These are phyloP conservation scores for Daldinia bambusicola DNA, from an alignment of 495 filamentous ascomycete genomes.

Conservation along the genomic window DNA sequence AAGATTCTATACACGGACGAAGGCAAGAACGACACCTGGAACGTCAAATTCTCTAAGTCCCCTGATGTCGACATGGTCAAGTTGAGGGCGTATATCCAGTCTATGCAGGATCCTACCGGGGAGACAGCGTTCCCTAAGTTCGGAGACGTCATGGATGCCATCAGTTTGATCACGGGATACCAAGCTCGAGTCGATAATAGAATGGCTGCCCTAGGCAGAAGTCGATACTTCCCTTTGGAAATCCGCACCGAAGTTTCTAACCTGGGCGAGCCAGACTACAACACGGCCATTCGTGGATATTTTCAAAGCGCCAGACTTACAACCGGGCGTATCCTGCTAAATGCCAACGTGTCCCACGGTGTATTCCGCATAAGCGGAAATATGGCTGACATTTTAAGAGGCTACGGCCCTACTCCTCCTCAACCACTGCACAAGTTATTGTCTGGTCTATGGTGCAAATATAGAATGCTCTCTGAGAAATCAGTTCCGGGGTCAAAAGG, in stretches of 20 bases:
- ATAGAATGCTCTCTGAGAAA: conserved; percentile 57
- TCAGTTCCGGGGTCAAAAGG: conserved; percentile 59
- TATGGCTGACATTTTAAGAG: conserved; percentile 27
- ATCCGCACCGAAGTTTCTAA: conserved; percentile 37
- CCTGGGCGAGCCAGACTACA: conserved; percentile 29
- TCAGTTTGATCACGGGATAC: conserved; percentile 61
- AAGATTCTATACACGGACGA: conserved; percentile 59
- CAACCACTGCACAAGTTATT: conserved; percentile 55
- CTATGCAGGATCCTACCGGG: conserved; percentile 52
- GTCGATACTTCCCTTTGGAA: conserved; percentile 56
- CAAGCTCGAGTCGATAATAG: conserved; percentile 48
- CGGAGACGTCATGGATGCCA: conserved; percentile 56
- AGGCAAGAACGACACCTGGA: conserved; percentile 52
- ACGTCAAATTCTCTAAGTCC: conserved; percentile 57
- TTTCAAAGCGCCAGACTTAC: conserved; percentile 74
- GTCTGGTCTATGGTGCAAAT: conserved; percentile 54
- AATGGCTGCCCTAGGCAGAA: conserved; percentile 51
- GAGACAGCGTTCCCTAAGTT: conserved; percentile 55
- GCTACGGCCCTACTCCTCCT: neutral
- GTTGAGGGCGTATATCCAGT: conserved; percentile 63
- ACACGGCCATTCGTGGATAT: conserved; percentile 68
- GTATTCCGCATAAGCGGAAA: conserved; percentile 53
- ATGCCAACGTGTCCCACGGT: conserved; percentile 64
- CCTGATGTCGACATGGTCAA: conserved; percentile 58
- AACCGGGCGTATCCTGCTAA: conserved; percentile 71